Evolutionary conservation across 495 filamentous ascomycete genomes (phyloP).

Genomic region (Melanomma pulvis-pyrius): DNA sequence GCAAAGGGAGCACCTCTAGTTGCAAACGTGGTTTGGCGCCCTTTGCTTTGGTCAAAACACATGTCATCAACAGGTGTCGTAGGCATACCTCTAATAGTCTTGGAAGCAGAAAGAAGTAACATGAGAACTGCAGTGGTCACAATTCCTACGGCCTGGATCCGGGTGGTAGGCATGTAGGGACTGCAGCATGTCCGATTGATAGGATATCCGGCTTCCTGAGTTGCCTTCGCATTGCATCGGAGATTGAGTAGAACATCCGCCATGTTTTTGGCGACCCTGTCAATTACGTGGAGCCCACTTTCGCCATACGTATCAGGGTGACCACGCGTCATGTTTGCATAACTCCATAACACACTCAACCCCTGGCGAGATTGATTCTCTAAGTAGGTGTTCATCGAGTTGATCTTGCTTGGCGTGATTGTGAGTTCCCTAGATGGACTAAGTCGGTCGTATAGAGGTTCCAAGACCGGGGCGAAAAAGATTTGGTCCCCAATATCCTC

Average conservation of each 20-base stretch:
- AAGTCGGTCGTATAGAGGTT: slow-evolving; percentile 56
- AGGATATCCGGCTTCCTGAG: slow-evolving; percentile 47
- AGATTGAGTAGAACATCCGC: slow-evolving; percentile 61
- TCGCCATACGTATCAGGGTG: slow-evolving; percentile 47
- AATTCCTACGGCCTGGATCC: slow-evolving; percentile 41
- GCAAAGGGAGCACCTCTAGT: background rate
- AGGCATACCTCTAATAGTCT: slow-evolving; percentile 22
- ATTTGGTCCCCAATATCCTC: slow-evolving; percentile 27
- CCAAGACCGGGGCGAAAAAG: slow-evolving; percentile 58
- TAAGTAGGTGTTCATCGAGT: slow-evolving; percentile 60
- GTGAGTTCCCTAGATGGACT: slow-evolving; percentile 51
- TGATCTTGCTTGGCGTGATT: slow-evolving; percentile 56
- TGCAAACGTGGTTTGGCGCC: background rate
- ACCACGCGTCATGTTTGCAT: slow-evolving; percentile 49
- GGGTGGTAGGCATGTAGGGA: slow-evolving; percentile 45
- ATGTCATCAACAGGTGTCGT: slow-evolving; percentile 16
- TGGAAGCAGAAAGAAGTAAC: slow-evolving; percentile 41
- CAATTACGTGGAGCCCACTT: slow-evolving; percentile 58
- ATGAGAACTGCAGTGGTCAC: slow-evolving; percentile 42
- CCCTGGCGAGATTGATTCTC: slow-evolving; percentile 49
- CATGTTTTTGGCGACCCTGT: slow-evolving; percentile 52
- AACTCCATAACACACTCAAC: slow-evolving; percentile 58
- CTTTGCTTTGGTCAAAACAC: background rate
- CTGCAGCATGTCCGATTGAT: slow-evolving; percentile 61
- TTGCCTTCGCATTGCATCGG: slow-evolving; percentile 56